Evolutionary conservation across 345 rosid genomes (phyloP), one percentile per base, ranked within the genome.

Genomic region (Punica granatum): DNA sequence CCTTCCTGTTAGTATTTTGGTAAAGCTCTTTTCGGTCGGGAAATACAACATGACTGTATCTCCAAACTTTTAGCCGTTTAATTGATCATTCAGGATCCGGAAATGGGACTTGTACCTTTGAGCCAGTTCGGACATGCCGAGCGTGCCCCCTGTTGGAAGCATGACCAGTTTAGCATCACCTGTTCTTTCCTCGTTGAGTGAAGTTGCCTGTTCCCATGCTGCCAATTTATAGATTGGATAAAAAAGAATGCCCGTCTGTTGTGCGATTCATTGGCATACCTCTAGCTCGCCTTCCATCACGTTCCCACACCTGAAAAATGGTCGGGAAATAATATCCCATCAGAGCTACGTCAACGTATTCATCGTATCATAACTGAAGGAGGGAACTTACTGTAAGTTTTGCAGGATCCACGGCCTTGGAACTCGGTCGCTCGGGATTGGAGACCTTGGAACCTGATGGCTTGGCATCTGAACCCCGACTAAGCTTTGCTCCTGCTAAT

Each of bases 211-310:
- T 73, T 90, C 91, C 92, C 97, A 90, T 67, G 88, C 86, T 60
- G 96, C 90, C 77, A 93, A 80, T 11, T 94, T 93, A 72, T 87
- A 93, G 49, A 93, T 72, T 28, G 98, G 96, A 86, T 90, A 96
- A 65, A 90, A 85, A 30, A 86, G 84, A 70, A 93, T 76, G 30
- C 97, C 97, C 0, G 96, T 90, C 78, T 81, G 80, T 53, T 74
- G 88, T 9, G 96, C 89, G 11, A 88, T 86, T 64, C 63, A 75
- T 62, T 69, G 80, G 83, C 98, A 90, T 69, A 78, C 75, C 70
- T 90, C 86, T 37, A 87, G 69, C 72, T 93, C 98, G 62, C 96
- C 94, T 83, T 88, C 87, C 69, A 87, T 72, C 51, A 93, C 74
- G 51, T 90, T 90, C 69, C 94, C 92, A 66, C 90, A 93, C 72